Evolutionary conservation across 441 rosid species (phyloP).

Genomic region (Gossypium schwendimanii): DNA sequence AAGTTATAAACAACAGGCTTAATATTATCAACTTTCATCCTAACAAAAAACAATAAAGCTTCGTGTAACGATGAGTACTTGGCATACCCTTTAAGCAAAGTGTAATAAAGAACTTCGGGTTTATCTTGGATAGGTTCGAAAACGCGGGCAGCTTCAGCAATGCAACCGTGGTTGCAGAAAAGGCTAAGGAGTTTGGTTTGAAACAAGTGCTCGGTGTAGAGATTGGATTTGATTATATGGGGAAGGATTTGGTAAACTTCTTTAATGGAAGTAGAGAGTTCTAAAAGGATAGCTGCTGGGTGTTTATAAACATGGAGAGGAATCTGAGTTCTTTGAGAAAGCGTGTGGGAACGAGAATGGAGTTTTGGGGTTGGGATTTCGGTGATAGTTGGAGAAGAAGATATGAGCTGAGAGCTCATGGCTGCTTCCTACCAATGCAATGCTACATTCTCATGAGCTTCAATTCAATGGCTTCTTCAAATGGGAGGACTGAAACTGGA

Average conservation of each 20-base stretch:
- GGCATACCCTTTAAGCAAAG: conserved; percentile 77
- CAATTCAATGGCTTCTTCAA: background rate
- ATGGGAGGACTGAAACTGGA: background rate
- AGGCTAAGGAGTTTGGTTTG: conserved; percentile 84
- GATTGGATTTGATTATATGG: conserved; percentile 56
- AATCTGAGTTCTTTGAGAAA: conserved; percentile 47
- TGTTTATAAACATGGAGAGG: conserved; percentile 63
- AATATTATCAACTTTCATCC: conserved; percentile 60
- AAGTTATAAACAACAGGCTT: conserved; percentile 70
- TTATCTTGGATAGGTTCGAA: conserved; percentile 55
- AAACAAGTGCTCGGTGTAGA: conserved; percentile 45
- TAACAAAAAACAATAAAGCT: conserved; percentile 44
- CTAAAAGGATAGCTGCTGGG: conserved; percentile 75
- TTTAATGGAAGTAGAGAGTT: conserved; percentile 47
- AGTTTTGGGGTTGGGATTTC: background rate
- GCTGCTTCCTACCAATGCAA: background rate
- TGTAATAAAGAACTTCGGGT: conserved; percentile 61
- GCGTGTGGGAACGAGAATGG: conserved; percentile 35
- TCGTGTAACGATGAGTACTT: conserved; percentile 43
- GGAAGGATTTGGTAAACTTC: conserved; percentile 65
- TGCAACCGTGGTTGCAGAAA: conserved; percentile 60
- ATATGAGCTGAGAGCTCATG: conserved; percentile 29
- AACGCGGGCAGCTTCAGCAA: conserved; percentile 63
- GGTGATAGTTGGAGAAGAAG: conserved; percentile 14
- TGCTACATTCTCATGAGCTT: background rate